These are phyloP conservation scores for Candida stauntonica DNA, from an alignment of 805 yeast genomes.

Conservation along the genomic window DNA sequence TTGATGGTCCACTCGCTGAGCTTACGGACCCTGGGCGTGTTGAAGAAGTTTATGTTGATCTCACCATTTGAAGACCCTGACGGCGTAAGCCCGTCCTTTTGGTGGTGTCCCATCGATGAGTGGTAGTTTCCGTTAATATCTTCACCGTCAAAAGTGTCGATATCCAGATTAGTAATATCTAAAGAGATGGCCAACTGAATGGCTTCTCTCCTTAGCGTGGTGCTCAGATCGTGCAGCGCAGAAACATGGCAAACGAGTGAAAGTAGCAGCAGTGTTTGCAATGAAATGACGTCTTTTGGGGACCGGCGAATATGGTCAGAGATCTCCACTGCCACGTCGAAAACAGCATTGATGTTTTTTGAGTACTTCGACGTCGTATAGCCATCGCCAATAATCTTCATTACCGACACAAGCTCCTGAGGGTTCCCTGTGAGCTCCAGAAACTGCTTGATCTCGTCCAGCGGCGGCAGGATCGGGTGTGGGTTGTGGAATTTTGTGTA, in stretches of 20 bases:
- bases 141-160: conserved; percentile 18
- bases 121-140: conserved; percentile 24
- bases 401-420: conserved; percentile 39
- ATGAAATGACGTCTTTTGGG: conserved; percentile 37
- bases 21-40: conserved; percentile 21
- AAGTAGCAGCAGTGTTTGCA: conserved; percentile 39
- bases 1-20: conserved; percentile 17
- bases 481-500: conserved; percentile 36
- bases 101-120: conserved; percentile 8
- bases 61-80: conserved; percentile 17
- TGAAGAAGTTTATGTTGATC: conserved; percentile 23
- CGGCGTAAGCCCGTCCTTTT: conserved; percentile 9
- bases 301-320: conserved; percentile 26
- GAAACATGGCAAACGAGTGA: conserved; percentile 46
- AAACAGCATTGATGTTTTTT: conserved; percentile 37
- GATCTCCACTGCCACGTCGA: conserved; percentile 33
- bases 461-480: conserved; percentile 46
- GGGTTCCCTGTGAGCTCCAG: conserved; percentile 31
- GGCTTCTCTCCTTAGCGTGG: conserved; percentile 38
- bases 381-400: conserved; percentile 49
- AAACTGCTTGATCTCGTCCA: conserved; percentile 32
- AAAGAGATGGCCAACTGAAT: conserved; percentile 35
- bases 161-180: conserved; percentile 38
- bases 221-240: conserved; percentile 45
- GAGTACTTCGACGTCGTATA: conserved; percentile 35